These are phyloP conservation scores for Ehretia macrophylla DNA, from an alignment of 257 asterid genomes.

Conservation along the genomic window DNA sequence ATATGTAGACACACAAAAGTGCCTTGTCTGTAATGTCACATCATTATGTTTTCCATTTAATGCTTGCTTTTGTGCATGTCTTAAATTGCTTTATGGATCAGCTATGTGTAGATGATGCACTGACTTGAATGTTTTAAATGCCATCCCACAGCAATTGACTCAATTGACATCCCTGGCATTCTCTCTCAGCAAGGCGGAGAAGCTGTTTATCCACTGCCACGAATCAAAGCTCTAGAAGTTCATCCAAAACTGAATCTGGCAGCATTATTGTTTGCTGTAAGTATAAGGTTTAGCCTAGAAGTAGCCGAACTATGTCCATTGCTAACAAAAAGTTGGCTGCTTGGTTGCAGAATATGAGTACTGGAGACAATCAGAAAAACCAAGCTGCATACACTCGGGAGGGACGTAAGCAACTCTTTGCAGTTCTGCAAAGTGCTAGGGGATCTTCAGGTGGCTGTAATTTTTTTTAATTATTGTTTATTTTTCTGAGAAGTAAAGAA, in stretches of 20 bases:
- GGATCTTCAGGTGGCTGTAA: slow-evolving; percentile 89
- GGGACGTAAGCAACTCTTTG: slow-evolving; percentile 93
- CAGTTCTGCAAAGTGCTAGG: slow-evolving; percentile 95
- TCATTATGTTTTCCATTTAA: not conserved
- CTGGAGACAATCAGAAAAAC: slow-evolving; percentile 79
- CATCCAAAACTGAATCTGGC: slow-evolving; percentile 90
- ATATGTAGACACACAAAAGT: too few species aligned
- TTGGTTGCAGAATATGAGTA: slow-evolving; percentile 59
- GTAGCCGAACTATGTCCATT: slow-evolving; percentile 2
- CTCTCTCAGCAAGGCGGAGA: slow-evolving; percentile 99
- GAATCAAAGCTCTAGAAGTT: slow-evolving; percentile 84
- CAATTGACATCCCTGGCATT: slow-evolving; percentile 92
- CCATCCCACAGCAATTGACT: slow-evolving; percentile 72
- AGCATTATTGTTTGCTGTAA: slow-evolving; percentile 80
- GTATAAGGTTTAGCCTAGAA: slow-evolving; percentile 19
- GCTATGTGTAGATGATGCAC: not conserved
- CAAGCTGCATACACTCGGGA: slow-evolving; percentile 92
- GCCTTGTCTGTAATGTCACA: too few species aligned
- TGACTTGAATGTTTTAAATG: slow-evolving; percentile 20
- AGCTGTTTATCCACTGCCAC: slow-evolving; percentile 94
- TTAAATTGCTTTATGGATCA: not conserved
- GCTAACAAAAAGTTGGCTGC: slow-evolving; percentile 12
- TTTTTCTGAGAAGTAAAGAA: slow-evolving; percentile 9
- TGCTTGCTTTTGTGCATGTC: not conserved
- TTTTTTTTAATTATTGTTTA: slow-evolving; percentile 1